phyloP scores from a whole-genome alignment of 345 rosid genomes.

The Laguncularia racemosa region DNA sequence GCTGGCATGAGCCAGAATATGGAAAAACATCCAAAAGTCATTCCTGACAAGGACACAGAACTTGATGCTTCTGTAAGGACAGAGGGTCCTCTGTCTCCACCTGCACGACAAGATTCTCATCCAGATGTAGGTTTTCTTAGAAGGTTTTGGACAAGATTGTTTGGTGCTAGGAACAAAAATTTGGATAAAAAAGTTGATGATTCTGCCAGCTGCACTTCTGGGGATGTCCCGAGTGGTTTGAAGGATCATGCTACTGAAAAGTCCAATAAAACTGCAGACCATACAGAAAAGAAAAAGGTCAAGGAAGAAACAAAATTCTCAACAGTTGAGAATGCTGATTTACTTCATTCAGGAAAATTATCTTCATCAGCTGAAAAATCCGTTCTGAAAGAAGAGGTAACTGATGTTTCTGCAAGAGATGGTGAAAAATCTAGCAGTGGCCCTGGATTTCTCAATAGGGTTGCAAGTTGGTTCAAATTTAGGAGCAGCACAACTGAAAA shows the following conservation, averaged over 20 bases:
- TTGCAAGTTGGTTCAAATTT: conserved; percentile 29
- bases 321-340: conserved; percentile 7
- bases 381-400: conserved; percentile 8
- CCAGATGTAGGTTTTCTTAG: conserved; percentile 29
- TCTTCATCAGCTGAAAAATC: conserved; percentile 17
- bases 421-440: too few species aligned
- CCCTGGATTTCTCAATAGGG: conserved; percentile 22
- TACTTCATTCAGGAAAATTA: conserved; percentile 6
- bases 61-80: not conserved
- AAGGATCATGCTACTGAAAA: conserved; percentile 11
- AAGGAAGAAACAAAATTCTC: conserved; percentile 17
- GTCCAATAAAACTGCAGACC: conserved; percentile 8
- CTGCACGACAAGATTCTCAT: conserved; percentile 19
- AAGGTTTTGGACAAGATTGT: conserved; percentile 42
- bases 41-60: too few species aligned
- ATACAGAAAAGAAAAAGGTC: conserved; percentile 12
- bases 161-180: conserved; percentile 19
- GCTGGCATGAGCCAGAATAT: not conserved
- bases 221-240: conserved; percentile 14
- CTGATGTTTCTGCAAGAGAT: too few species aligned
- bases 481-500: conserved; percentile 14
- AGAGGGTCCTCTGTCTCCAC: conserved; percentile 10
- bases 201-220: conserved; percentile 12
- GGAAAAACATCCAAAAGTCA: too few species aligned
- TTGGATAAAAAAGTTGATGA: conserved; percentile 15